Base-by-base conservation (phyloP, 2,329 filamentous ascomycete species). In the Zymoseptoria crescenta region DNA sequence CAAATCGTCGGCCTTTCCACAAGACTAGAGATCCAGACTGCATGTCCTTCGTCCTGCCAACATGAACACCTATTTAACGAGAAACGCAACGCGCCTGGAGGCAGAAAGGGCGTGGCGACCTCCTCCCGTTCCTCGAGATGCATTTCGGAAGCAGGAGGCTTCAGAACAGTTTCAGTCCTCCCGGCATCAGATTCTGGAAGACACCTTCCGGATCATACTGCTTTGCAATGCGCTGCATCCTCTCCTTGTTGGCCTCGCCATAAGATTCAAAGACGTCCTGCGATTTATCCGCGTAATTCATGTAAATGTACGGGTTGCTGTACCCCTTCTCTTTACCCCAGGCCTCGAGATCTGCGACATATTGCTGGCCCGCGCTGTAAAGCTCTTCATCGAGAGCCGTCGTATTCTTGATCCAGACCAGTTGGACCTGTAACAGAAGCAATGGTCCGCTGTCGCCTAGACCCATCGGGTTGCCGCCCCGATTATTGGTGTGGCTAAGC, bases 161-260 rank as follows among this genome's bases (percentile, higher is more conserved):
- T 45, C 35, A 45, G 35, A 45, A 57, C 13, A 58, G 21, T 49
- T 63, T 63, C 48, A 61, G 59, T 5, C 56, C 56, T 49, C 61
- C 61, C 16, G 61, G 61, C 45, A 59, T 21, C 55, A 59, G 30
- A 16, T 56, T 55, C 50, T 62, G 54, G 27, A 63, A 62, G 20
- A 63, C 35, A 8, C 51, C 52, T 8, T 63, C 55, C 3, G 61
- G 59, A 35, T 62, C 61, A 49, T 61, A 61, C 28, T 35, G 59
- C 19, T 48, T 48, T 24, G 56, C 30, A 10, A 59, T 54, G 24
- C 51, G 49, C 48, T 49, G 30, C 29, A 63, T 55, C 28, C 56
- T 53, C 41, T 55, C 30, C 28, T 59, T 55, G 53, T 58, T 63
- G 8, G 54, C 61, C 13, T 35, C 27, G 10, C 61, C 61, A 49